These are phyloP conservation scores for Euptelea pleiosperma DNA, from an alignment of 164 flowering plant genomes.

Conservation along the genomic window DNA sequence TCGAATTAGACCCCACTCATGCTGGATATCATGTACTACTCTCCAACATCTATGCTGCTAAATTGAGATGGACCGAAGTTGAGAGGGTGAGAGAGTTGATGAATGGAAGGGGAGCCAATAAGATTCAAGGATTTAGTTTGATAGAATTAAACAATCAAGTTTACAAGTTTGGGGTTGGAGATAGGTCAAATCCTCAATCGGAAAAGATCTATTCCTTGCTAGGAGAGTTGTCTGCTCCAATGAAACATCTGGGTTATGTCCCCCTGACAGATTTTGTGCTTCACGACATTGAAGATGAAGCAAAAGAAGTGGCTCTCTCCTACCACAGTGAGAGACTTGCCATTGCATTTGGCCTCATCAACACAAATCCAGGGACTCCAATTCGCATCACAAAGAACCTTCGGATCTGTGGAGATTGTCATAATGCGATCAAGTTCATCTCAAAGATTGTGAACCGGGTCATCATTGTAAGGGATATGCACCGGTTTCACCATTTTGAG, in stretches of 20 bases:
- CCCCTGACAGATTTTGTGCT: conserved; percentile 32
- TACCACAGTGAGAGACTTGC: conserved; percentile 43
- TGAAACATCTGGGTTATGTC: conserved; percentile 29
- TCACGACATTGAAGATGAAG: conserved; percentile 37
- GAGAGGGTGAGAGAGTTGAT: conserved; percentile 25
- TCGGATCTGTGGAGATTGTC: conserved; percentile 35
- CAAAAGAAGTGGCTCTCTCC: conserved; percentile 27
- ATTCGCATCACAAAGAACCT: conserved; percentile 33
- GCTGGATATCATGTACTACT: conserved; percentile 33
- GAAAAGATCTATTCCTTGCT: conserved; percentile 21
- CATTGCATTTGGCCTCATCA: conserved; percentile 33
- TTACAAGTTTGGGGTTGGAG: conserved; percentile 26
- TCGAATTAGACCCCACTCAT: conserved; percentile 24
- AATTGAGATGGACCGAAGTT: conserved; percentile 27
- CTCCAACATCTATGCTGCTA: conserved; percentile 37
- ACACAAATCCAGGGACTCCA: conserved; percentile 24
- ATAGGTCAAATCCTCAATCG: conserved; percentile 25
- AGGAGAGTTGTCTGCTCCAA: conserved; percentile 17
- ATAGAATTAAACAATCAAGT: conserved; percentile 25
- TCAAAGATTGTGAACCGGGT: conserved; percentile 23
- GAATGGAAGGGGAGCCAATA: conserved; percentile 16
- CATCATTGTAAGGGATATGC: conserved; percentile 29
- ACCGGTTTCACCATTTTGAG: conserved; percentile 32
- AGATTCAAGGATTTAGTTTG: conserved; percentile 26
- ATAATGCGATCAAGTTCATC: conserved; percentile 30